Conservation (phyloP, 2,329 filamentous ascomycete genomes). For the Whalleya microplaca region DNA sequence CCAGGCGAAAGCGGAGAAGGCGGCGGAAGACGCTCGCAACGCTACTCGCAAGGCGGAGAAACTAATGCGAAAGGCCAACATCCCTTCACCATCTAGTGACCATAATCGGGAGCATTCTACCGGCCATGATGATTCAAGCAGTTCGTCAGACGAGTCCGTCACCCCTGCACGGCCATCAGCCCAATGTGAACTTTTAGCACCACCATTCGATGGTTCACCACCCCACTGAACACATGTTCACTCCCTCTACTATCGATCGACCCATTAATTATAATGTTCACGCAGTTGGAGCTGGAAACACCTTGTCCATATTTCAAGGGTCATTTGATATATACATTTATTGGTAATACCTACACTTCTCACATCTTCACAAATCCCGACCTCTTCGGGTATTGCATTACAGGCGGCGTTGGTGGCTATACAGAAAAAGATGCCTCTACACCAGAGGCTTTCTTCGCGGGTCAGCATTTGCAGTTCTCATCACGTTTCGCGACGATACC, state of each 20-base stretch:
- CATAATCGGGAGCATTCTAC: conserved; percentile 38
- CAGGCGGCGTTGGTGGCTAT: conserved; percentile 36
- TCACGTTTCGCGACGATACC: conserved; percentile 35
- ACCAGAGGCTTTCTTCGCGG: conserved; percentile 23
- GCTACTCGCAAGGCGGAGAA: conserved; percentile 47
- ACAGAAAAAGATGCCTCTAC: conserved; percentile 33
- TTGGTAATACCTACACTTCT: conserved; percentile 33
- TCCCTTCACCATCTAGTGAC: conserved; percentile 39
- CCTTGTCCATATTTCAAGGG: conserved; percentile 17
- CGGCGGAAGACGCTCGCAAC: conserved; percentile 60
- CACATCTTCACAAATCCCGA: conserved; percentile 19
- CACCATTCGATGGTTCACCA: conserved; percentile 5
- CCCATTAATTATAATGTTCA: conserved; percentile 28
- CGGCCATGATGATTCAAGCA: conserved; percentile 46
- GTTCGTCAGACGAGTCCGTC: conserved; percentile 38
- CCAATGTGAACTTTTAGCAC: conserved; percentile 18
- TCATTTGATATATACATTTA: conserved; percentile 30
- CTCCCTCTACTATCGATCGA: conserved; percentile 21
- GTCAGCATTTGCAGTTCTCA: conserved; percentile 29
- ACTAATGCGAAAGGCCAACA: conserved; percentile 54
- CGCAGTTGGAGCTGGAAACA: conserved; percentile 15
- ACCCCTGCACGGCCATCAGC: conserved; percentile 17
- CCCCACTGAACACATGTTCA: not conserved
- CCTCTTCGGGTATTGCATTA: conserved; percentile 32
- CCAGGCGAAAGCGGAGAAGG: conserved; percentile 78